Conservation (phyloP, 805 yeast genomes). For the Ogataea zsoltii region DNA sequence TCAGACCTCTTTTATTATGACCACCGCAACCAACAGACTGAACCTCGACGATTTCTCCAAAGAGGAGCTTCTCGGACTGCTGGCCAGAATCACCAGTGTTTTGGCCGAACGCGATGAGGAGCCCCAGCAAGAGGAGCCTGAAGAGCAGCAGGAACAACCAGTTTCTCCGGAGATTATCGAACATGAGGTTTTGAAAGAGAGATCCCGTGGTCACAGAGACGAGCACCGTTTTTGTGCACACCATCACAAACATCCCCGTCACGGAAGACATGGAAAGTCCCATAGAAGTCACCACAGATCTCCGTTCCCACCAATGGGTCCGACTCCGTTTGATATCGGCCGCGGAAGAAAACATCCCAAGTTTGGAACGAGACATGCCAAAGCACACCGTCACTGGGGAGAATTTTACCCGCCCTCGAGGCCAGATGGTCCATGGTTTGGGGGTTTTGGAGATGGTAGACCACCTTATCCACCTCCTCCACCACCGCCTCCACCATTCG, state of each 20-base stretch:
- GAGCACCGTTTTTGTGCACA: not conserved
- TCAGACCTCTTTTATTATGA: not conserved
- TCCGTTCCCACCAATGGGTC: not conserved
- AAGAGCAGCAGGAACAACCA: too few species aligned
- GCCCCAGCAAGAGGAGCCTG: not conserved
- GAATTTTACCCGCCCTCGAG: not conserved
- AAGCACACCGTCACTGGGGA: not conserved
- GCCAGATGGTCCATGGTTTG: not conserved
- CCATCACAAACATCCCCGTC: constrained; percentile 1
- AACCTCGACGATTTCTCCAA: constrained; percentile 5
- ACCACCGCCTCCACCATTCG: constrained; percentile 1
- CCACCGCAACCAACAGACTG: not conserved
- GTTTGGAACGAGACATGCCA: not conserved
- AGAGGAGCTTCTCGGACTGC: constrained; percentile 4
- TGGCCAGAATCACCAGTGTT: constrained; percentile 1
- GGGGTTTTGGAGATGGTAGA: not conserved
- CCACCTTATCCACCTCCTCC: not conserved
- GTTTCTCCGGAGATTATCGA: too few species aligned
- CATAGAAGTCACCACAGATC: constrained; percentile 1
- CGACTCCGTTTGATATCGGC: not conserved
- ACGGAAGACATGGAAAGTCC: not conserved
- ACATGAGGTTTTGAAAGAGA: not conserved
- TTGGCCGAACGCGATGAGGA: constrained; percentile 5
- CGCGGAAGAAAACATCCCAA: not conserved
- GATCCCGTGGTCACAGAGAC: not conserved